Conservation (phyloP, 768 basidiomycete species). For the Fistulinella prunicolor region DNA sequence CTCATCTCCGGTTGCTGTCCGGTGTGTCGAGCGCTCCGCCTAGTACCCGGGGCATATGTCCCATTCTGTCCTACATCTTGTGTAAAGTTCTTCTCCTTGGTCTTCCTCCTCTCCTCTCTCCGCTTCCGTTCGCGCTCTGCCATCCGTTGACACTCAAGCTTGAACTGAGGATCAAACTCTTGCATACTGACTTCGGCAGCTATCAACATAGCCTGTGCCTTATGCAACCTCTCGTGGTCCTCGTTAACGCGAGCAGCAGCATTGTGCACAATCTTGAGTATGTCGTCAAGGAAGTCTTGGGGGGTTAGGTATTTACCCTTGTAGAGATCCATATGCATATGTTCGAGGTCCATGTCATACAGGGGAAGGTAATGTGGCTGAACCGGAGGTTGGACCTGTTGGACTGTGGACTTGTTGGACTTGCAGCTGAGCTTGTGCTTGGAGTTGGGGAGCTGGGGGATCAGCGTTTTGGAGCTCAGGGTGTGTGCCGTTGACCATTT, state of each 20-base stretch:
- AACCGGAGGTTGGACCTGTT: slow-evolving; percentile 33
- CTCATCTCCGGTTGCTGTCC: slow-evolving; percentile 67
- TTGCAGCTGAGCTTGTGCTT: background rate
- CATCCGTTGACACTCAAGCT: slow-evolving; percentile 85
- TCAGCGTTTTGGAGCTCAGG: slow-evolving; percentile 2
- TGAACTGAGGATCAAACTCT: slow-evolving; percentile 78
- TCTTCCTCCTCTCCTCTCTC: slow-evolving; percentile 46
- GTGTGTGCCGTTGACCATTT: slow-evolving; percentile 39
- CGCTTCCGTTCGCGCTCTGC: slow-evolving; percentile 70
- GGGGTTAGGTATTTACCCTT: slow-evolving; percentile 84
- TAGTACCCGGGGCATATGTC: slow-evolving; percentile 47
- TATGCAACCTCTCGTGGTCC: slow-evolving; percentile 73
- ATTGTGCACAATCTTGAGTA: slow-evolving; percentile 79
- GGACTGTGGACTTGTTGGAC: too few species aligned
- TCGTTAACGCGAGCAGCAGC: slow-evolving; percentile 52
- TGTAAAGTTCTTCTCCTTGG: slow-evolving; percentile 30
- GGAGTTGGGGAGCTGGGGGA: background rate
- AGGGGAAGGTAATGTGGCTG: slow-evolving; percentile 46
- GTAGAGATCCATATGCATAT: slow-evolving; percentile 83
- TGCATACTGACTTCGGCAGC: slow-evolving; percentile 82
- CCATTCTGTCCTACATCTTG: slow-evolving; percentile 28
- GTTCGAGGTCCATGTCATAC: slow-evolving; percentile 89
- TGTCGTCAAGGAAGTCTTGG: slow-evolving; percentile 80
- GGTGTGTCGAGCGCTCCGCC: slow-evolving; percentile 71
- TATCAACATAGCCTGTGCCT: slow-evolving; percentile 87